Conservation (phyloP, 139 green algal genomes). For the Coccomyxa sp. region DNA sequence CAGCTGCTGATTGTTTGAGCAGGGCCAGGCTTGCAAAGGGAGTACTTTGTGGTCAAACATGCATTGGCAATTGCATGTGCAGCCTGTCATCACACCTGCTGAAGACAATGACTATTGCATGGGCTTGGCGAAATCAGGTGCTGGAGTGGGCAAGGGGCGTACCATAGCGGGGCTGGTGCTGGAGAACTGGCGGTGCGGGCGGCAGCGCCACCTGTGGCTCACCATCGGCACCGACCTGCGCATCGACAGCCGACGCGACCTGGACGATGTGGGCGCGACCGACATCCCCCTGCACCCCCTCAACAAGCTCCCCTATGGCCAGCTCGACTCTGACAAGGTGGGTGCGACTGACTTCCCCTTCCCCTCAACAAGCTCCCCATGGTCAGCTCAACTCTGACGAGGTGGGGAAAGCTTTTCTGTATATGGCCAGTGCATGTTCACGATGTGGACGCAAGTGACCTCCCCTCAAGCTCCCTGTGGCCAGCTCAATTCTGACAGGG, state of each 20-base stretch:
- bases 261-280: conserved; percentile 26
- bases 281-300: conserved; percentile 25
- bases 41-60: too few relatives aligned
- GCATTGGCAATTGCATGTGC: too few relatives aligned
- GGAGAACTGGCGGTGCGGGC: conserved; percentile 32
- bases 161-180: conserved; percentile 34
- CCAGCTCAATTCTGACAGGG: conserved; percentile 6
- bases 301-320: conserved; percentile 27
- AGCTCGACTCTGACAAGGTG: conserved; percentile 11
- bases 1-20: too few relatives aligned
- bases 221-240: conserved; percentile 29
- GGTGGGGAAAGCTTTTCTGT: too few relatives aligned
- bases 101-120: neutral
- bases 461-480: conserved; percentile 27
- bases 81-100: too few relatives aligned
- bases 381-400: too few relatives aligned
- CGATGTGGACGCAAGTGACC: conserved; percentile 18
- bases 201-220: conserved; percentile 35
- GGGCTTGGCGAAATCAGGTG: conserved; percentile 14
- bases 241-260: conserved; percentile 29
- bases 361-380: too few relatives aligned
- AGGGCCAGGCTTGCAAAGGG: too few relatives aligned
- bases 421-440: too few relatives aligned
- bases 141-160: conserved; percentile 51
- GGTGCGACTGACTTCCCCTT: too few relatives aligned